Conservation (phyloP, 495 filamentous ascomycete species). For the Tuber borchii region DNA sequence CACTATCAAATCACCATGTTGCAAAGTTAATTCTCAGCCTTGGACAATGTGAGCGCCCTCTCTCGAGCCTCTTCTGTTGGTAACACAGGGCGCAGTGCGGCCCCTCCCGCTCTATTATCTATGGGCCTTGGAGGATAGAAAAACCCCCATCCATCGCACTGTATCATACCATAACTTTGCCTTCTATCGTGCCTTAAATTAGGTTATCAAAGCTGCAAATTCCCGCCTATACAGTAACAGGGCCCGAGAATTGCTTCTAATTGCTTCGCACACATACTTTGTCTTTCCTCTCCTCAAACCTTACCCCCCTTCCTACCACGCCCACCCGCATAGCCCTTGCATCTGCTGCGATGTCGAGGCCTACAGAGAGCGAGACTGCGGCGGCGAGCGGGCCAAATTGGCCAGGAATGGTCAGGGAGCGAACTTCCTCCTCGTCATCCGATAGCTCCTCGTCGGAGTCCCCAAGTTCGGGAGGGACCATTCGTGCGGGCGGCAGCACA, state of each 20-base stretch:
- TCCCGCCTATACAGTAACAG: background rate
- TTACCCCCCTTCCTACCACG: background rate
- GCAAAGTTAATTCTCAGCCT: background rate
- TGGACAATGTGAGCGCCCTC: background rate
- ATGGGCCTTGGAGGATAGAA: too few species aligned
- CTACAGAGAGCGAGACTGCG: background rate
- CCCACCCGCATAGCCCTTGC: background rate
- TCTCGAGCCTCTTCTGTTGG: background rate
- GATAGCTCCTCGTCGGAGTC: background rate
- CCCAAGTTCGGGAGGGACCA: background rate
- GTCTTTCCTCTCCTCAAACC: background rate
- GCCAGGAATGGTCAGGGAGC: background rate
- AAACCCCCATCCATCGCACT: background rate
- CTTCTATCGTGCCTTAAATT: background rate
- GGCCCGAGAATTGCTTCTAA: background rate
- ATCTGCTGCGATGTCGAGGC: background rate
- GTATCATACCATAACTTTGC: background rate
- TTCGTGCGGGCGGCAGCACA: background rate
- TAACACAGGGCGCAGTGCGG: background rate
- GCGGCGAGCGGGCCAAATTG: background rate
- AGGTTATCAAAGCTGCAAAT: background rate
- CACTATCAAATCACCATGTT: background rate
- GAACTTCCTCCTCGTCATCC: background rate
- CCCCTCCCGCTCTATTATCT: background rate
- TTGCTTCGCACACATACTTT: background rate